A percentile compares a stretch with the other conserved stretches of the same genome.
These are phyloP conservation scores for Geranium rotundifolium DNA, from an alignment of 345 rosid genomes.

Conservation along the genomic window DNA sequence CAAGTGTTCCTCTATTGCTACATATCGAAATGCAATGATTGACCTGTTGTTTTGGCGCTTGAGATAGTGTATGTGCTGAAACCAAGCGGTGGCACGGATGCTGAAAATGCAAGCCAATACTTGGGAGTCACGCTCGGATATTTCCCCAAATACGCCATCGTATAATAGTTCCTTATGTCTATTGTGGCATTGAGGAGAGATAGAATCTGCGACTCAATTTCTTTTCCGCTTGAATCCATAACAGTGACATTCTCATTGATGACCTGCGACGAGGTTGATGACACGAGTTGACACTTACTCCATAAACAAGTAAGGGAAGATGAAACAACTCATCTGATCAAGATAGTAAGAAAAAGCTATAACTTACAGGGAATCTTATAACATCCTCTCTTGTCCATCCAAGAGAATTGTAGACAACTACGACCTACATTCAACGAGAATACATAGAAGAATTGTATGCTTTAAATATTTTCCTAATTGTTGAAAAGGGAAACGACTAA, in stretches of 20 bases:
- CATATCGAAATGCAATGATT: neutral
- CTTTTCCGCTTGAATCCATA: slow-evolving; percentile 66
- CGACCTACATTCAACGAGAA: slow-evolving; percentile 24
- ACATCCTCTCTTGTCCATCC: slow-evolving; percentile 92
- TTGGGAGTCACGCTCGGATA: slow-evolving; percentile 45
- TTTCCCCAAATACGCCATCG: slow-evolving; percentile 63
- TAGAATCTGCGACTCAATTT: slow-evolving; percentile 73
- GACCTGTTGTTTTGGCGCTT: slow-evolving; percentile 52
- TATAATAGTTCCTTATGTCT: slow-evolving; percentile 56
- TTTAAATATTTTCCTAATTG: slow-evolving; percentile 8
- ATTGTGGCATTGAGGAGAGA: slow-evolving; percentile 48
- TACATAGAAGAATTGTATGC: slow-evolving; percentile 4
- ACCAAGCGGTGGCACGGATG: slow-evolving; percentile 81
- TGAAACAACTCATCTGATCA: no score
- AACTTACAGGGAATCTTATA: slow-evolving; percentile 82
- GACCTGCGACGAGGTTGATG: slow-evolving; percentile 38
- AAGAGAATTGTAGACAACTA: slow-evolving; percentile 81
- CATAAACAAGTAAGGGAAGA: no score
- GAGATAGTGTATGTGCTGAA: slow-evolving; percentile 74
- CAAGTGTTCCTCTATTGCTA: neutral
- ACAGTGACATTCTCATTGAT: slow-evolving; percentile 46
- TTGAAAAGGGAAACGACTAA: slow-evolving; percentile 3
- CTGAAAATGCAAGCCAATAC: slow-evolving; percentile 78
- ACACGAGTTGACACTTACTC: neutral
- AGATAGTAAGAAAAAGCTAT: no score